Percentiles rank a stretch among this genome's conserved stretches.
Conservation (phyloP, 1,284 basidiomycete genomes). For the Puccinia coronata region DNA sequence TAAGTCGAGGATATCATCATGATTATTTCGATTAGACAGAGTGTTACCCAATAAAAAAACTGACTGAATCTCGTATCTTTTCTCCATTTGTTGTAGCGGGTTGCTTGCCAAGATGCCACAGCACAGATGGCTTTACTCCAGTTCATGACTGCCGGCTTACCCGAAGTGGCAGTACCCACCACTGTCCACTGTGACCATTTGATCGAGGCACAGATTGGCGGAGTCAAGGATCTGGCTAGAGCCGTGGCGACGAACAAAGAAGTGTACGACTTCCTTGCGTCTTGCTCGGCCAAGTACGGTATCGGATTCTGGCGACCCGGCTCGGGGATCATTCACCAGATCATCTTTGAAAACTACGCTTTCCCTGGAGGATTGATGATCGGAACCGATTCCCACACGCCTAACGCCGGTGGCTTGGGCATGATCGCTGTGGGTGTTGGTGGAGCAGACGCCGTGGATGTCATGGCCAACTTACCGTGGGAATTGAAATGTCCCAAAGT, state of each 20-base stretch:
- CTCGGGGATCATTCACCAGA: constrained; percentile 83
- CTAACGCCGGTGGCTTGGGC: constrained; percentile 97
- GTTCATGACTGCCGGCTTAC: constrained; percentile 99
- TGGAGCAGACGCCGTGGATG: constrained; percentile 98
- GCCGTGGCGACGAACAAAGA: constrained; percentile 96
- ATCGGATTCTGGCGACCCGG: constrained; percentile 99
- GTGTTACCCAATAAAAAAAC: background rate
- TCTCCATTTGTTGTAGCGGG: constrained; percentile 68
- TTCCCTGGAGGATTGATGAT: constrained; percentile 99
- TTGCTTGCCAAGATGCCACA: constrained; percentile 98
- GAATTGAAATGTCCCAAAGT: constrained; percentile 99
- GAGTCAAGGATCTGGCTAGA: constrained; percentile 86
- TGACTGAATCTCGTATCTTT: constrained; percentile 43
- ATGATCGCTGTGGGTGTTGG: constrained; percentile 99
- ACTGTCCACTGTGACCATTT: constrained; percentile 89
- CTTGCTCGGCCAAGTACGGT: constrained; percentile 96
- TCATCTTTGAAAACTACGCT: constrained; percentile 98
- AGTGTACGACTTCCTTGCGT: constrained; percentile 99
- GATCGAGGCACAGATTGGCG: constrained; percentile 94
- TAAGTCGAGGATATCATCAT: constrained; percentile 61
- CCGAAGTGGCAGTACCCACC: constrained; percentile 93
- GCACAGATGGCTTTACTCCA: constrained; percentile 99
- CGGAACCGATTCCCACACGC: constrained; percentile 98
- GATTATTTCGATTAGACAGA: background rate
- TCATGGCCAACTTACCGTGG: constrained; percentile 97